A percentile compares a stretch with the other conserved stretches of the same genome.
Evolutionary conservation across 164 flowering plant genomes (phyloP).

Genomic region (Sedum album): DNA sequence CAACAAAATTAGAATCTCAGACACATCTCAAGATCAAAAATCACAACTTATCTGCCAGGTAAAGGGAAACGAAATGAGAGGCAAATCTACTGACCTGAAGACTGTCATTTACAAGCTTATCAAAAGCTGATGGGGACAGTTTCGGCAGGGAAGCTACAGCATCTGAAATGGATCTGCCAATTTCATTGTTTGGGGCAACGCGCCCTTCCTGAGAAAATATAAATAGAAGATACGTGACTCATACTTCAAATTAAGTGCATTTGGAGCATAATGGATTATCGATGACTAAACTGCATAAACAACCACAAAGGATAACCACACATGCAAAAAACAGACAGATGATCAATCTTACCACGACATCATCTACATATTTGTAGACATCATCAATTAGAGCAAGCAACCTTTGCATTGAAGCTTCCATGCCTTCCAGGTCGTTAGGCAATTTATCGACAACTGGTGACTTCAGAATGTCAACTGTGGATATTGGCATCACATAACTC

Average conservation of each 20-base stretch:
- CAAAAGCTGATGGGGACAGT: constrained; percentile 59
- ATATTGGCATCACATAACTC: not conserved
- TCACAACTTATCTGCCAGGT: not conserved
- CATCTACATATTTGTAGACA: constrained; percentile 77
- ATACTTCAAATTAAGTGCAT: not conserved
- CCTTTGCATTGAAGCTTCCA: constrained; percentile 83
- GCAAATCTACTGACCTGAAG: constrained; percentile 49
- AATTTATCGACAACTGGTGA: constrained; percentile 68
- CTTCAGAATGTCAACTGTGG: constrained; percentile 78
- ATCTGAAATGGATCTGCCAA: constrained; percentile 72
- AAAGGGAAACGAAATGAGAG: not conserved
- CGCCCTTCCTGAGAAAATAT: constrained; percentile 57
- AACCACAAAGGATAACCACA: not conserved
- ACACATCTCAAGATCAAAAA: not conserved
- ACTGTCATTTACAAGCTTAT: constrained; percentile 81
- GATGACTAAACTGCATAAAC: not conserved
- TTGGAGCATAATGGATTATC: not conserved
- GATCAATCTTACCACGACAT: constrained; percentile 70
- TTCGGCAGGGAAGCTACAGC: constrained; percentile 73
- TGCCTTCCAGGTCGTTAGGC: constrained; percentile 90
- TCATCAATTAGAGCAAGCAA: constrained; percentile 70
- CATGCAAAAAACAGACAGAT: not conserved
- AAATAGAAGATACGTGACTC: not conserved
- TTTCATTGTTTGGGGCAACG: constrained; percentile 52
- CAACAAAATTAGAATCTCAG: not conserved